Conservation (phyloP, 345 rosid genomes). For the Populus pruinosa region DNA sequence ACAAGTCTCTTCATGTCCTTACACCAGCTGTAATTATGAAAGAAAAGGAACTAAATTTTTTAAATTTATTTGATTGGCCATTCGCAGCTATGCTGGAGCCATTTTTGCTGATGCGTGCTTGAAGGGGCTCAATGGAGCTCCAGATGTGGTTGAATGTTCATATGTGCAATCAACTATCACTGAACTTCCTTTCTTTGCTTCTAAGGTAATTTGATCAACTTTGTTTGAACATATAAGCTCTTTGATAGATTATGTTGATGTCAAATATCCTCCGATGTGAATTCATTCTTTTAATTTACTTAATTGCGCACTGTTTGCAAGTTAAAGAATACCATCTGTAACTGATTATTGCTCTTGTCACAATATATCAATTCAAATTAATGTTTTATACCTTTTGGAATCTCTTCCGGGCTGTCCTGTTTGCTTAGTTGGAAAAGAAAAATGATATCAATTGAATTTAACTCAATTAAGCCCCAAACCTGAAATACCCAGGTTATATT, state of each 20-base stretch:
- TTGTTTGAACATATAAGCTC: not conserved
- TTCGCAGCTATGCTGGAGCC: slow-evolving; percentile 79
- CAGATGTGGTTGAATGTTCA: slow-evolving; percentile 71
- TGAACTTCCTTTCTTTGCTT: slow-evolving; percentile 80
- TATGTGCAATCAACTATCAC: slow-evolving; percentile 72
- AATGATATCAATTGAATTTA: not conserved
- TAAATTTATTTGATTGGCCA: not conserved
- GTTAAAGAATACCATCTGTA: not conserved
- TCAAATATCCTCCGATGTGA: not conserved
- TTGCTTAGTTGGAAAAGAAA: not conserved
- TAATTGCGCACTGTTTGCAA: not conserved
- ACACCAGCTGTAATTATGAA: not conserved
- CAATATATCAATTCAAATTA: not conserved
- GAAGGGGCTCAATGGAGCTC: slow-evolving; percentile 80
- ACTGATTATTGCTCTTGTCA: not conserved
- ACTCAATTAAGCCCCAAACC: not conserved
- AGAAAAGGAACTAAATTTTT: not conserved
- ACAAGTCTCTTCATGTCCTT: not conserved
- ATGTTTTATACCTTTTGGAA: not conserved
- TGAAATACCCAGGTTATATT: not conserved
- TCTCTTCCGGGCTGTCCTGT: not conserved
- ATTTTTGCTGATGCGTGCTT: slow-evolving; percentile 83
- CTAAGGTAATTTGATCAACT: slow-evolving; percentile 44
- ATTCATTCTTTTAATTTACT: not conserved
- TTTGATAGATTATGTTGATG: not conserved